Evolutionary conservation across 2,329 filamentous ascomycete genomes (phyloP).

Genomic region (Gnomoniopsis sp.): DNA sequence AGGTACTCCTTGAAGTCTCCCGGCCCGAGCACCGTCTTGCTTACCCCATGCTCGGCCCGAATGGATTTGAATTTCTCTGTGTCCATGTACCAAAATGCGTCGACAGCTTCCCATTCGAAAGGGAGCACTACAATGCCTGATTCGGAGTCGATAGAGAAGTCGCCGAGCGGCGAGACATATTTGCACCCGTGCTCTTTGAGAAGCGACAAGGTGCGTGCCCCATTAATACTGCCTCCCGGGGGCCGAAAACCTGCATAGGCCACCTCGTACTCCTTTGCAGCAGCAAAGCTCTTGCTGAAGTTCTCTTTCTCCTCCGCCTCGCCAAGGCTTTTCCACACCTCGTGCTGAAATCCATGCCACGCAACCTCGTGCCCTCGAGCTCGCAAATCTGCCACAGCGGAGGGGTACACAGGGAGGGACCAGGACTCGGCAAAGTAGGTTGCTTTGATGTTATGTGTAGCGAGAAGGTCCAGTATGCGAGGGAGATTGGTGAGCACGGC

Average conservation of each 20-base stretch:
- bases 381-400: constrained; percentile 18
- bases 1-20: constrained; percentile 21
- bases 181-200: constrained; percentile 20
- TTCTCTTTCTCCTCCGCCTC: constrained; percentile 23
- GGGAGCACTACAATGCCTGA: constrained; percentile 24
- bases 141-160: constrained; percentile 19
- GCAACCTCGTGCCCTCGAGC: constrained; percentile 27
- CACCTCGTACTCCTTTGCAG: constrained; percentile 8
- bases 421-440: constrained; percentile 31
- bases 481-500: constrained; percentile 25
- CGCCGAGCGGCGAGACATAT: constrained; percentile 27
- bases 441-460: constrained; percentile 19
- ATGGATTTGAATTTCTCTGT: constrained; percentile 22
- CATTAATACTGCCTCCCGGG: constrained; percentile 25
- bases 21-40: constrained; percentile 17
- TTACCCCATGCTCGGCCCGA: constrained; percentile 19
- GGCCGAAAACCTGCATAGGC: constrained; percentile 26
- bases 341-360: constrained; percentile 31
- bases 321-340: constrained; percentile 22
- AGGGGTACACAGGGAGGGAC: constrained; percentile 26
- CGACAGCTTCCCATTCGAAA: constrained; percentile 28
- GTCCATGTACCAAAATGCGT: constrained; percentile 31
- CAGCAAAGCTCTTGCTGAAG: constrained; percentile 24
- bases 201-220: constrained; percentile 23
- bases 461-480: constrained; percentile 26